Conservation (phyloP, 1,284 basidiomycete genomes). For the Anthracocystis setariae region DNA sequence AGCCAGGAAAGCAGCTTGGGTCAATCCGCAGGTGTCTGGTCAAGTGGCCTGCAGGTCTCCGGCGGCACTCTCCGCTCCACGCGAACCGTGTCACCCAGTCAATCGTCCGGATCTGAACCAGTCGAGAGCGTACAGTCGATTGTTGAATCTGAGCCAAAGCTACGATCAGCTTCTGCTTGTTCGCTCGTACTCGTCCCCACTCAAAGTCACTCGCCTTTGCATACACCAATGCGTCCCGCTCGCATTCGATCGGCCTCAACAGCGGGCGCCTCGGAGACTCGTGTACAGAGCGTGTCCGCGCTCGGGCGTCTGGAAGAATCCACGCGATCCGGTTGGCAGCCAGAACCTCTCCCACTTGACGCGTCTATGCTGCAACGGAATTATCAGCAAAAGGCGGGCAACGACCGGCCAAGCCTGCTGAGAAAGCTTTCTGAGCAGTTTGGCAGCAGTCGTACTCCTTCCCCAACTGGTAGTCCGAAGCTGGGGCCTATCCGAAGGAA, state of each 20-base stretch:
- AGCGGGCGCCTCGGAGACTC: slow-evolving; percentile 28
- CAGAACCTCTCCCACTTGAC: slow-evolving; percentile 6
- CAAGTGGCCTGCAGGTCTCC: not conserved
- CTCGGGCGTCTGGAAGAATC: slow-evolving; percentile 24
- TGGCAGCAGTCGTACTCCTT: slow-evolving; percentile 23
- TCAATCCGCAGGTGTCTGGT: not conserved
- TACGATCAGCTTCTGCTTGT: not conserved
- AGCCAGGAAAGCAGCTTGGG: slow-evolving; percentile 23
- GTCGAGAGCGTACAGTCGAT: no score
- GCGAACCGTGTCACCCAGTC: no score
- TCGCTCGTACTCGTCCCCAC: no score
- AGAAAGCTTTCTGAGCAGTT: slow-evolving; percentile 41
- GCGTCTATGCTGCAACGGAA: slow-evolving; percentile 8
- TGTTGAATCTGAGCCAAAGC: not conserved
- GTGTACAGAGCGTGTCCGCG: slow-evolving; percentile 38
- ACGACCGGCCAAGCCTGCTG: slow-evolving; percentile 24
- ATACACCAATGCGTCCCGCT: slow-evolving; percentile 2
- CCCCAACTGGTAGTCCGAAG: slow-evolving; percentile 25
- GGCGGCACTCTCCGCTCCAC: no score
- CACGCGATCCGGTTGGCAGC: not conserved
- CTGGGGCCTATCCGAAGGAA: slow-evolving; percentile 10
- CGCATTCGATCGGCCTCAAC: slow-evolving; percentile 34
- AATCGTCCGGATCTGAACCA: no score
- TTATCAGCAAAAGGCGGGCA: not conserved
- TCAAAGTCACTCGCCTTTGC: not conserved